These are phyloP conservation scores for Platanthera guangdongensis DNA, from an alignment of 106 monocot genomes.

Conservation along the genomic window DNA sequence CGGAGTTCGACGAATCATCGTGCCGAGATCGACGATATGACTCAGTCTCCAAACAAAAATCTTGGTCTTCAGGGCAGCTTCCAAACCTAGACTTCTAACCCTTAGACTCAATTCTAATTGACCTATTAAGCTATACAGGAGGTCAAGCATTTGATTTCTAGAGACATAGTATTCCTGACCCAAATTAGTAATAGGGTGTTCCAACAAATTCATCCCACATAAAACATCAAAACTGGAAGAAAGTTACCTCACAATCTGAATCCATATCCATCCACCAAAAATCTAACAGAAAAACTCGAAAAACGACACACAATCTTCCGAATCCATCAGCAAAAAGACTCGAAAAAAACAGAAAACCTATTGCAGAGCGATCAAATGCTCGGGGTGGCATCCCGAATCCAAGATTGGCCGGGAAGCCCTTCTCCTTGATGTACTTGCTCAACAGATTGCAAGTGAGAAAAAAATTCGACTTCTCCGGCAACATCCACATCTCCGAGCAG, in stretches of 20 bases:
- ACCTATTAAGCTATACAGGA: too few species aligned
- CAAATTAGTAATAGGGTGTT: too few species aligned
- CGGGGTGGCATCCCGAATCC: conserved; percentile 28
- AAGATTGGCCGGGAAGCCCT: conserved; percentile 46
- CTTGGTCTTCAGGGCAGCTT: too few species aligned
- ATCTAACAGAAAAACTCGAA: neutral
- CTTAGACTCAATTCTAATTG: too few species aligned
- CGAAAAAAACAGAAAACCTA: neutral
- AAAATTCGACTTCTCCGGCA: conserved; percentile 35
- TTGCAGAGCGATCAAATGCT: neutral
- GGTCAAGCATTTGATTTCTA: too few species aligned
- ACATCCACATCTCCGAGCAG: conserved; percentile 13
- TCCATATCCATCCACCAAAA: too few species aligned
- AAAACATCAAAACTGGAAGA: neutral
- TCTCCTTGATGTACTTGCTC: conserved; percentile 73
- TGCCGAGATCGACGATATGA: too few species aligned
- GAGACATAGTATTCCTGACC: too few species aligned
- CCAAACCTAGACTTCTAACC: too few species aligned
- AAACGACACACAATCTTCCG: neutral
- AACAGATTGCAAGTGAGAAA: conserved; percentile 50
- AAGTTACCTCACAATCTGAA: neutral
- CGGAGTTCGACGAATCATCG: too few species aligned
- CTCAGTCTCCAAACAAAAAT: too few species aligned
- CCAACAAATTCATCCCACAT: too few species aligned
- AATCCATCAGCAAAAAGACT: neutral